A percentile compares a stretch with the other conserved stretches of the same genome.
These are phyloP conservation scores for Dacryopinax spathularia DNA, from an alignment of 768 basidiomycete species.

Conservation along the genomic window DNA sequence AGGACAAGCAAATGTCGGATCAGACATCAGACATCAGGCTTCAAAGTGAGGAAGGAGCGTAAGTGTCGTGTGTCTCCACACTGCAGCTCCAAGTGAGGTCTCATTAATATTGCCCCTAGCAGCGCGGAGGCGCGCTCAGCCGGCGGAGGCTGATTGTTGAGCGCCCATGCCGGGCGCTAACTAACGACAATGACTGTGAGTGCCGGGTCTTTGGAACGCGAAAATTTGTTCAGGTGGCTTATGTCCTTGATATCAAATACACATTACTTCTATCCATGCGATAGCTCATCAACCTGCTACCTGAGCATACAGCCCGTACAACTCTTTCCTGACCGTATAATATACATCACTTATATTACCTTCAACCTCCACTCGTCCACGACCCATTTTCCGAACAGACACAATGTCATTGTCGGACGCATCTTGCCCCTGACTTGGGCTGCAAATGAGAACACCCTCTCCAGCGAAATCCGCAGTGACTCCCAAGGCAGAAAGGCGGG, in stretches of 20 bases:
- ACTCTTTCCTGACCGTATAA: slow-evolving; percentile 74
- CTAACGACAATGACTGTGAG: no score
- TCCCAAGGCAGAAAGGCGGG: slow-evolving; percentile 55
- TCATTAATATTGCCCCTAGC: background rate
- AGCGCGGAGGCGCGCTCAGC: background rate
- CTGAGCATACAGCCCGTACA: slow-evolving; percentile 81
- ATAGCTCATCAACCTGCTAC: slow-evolving; percentile 39
- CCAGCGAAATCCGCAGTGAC: slow-evolving; percentile 92
- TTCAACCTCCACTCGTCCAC: slow-evolving; percentile 78
- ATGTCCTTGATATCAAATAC: background rate
- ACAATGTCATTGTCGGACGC: slow-evolving; percentile 34
- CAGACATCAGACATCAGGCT: background rate
- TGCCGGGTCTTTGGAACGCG: background rate
- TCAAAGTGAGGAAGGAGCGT: background rate
- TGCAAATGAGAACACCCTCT: slow-evolving; percentile 89
- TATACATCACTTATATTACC: slow-evolving; percentile 80
- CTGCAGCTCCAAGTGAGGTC: no score
- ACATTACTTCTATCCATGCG: background rate
- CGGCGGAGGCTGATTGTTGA: background rate
- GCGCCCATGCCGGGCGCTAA: no score
- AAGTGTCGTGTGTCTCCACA: background rate
- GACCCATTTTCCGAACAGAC: slow-evolving; percentile 73
- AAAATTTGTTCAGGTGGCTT: background rate
- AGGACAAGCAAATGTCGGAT: background rate
- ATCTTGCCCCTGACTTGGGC: slow-evolving; percentile 41